Percentiles rank a stretch among this genome's conserved stretches.
Conservation (phyloP, 2,329 filamentous ascomycete species). For the Arthrobotrys musiformis region DNA sequence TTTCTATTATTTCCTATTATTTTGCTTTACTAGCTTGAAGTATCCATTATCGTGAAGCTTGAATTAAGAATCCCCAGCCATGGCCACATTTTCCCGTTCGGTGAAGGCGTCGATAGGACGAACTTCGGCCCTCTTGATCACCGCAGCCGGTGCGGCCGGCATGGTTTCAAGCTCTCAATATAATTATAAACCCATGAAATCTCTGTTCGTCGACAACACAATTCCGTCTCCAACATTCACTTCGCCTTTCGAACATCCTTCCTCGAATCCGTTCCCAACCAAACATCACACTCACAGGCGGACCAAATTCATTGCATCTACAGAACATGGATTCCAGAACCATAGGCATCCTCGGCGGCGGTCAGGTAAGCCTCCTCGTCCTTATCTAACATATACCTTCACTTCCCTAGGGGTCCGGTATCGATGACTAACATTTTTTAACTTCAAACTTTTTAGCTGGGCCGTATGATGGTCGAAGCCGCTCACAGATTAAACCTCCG, state of each 20-base stretch:
- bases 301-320: constrained; percentile 51
- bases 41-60: background rate
- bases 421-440: constrained; percentile 18
- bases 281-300: constrained; percentile 17
- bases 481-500: constrained; percentile 81
- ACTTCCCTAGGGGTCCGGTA: background rate
- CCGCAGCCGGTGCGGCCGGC: constrained; percentile 35
- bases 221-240: constrained; percentile 21
- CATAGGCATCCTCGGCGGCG: constrained; percentile 70
- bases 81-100: constrained; percentile 39
- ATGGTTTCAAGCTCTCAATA: constrained; percentile 51
- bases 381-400: background rate
- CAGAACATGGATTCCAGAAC: constrained; percentile 58
- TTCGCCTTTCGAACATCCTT: constrained; percentile 42
- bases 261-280: constrained; percentile 1
- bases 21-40: too few relatives aligned
- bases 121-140: constrained; percentile 41
- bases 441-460: constrained; percentile 67
- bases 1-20: too few relatives aligned
- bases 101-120: constrained; percentile 36
- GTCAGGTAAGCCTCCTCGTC: constrained; percentile 66
- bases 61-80: background rate
- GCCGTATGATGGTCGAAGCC: constrained; percentile 93
- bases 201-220: constrained; percentile 51
- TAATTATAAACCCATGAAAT: constrained; percentile 54